Evolutionary conservation across 2,329 filamentous ascomycete genomes (phyloP), one percentile per base, ranked within the genome.

Genomic region (Scedosporium apiospermum): DNA sequence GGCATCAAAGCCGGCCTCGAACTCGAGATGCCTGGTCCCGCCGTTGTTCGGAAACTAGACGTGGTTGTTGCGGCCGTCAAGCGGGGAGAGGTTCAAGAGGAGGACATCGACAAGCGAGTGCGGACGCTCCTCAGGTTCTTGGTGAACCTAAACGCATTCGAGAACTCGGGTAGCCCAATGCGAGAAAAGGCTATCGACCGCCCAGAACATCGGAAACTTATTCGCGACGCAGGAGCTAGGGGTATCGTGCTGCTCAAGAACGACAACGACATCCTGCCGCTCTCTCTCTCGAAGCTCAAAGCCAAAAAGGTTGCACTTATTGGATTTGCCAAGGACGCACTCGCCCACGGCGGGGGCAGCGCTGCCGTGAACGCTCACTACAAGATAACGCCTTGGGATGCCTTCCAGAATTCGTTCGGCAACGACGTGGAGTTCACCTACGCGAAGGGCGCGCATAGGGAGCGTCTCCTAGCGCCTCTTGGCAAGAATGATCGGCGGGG

Each of bases 231-330:
- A 41, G 69, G 69, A 14, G 68, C 69, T 6, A 2, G 70, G 66
- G 79, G 83, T 9, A 86, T 82, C 62, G 84, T 88, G 1, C 72
- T 91, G 18, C 76, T 91, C 62, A 89, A 89, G 76, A 91, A 91
- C 70, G 76, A 77, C 1, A 78, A 70, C 57, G 75, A 74, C 26
- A 75, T 80, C 6, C 74, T 90, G 0, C 88, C 88, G 0, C 74
- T 89, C 6, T 78, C 78, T 61, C 77, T 76, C 41, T 69, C 70
- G 0, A 69, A 69, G 63, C 63, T 71, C 21, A 69, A 69, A 63
- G 71, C 71, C 41, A 73, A 72, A 63, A 72, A 68, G 61, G 68
- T 73, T 62, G 71, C 71, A 26, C 58, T 75, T 6, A 66, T 76
- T 44, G 73, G 74, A 1, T 69, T 74, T 30, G 68, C 73, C 58